Percentiles rank a stretch among this genome's conserved stretches.
phyloP scores from a whole-genome alignment of 2,329 filamentous ascomycete species.

The Bipolaris cookei region DNA sequence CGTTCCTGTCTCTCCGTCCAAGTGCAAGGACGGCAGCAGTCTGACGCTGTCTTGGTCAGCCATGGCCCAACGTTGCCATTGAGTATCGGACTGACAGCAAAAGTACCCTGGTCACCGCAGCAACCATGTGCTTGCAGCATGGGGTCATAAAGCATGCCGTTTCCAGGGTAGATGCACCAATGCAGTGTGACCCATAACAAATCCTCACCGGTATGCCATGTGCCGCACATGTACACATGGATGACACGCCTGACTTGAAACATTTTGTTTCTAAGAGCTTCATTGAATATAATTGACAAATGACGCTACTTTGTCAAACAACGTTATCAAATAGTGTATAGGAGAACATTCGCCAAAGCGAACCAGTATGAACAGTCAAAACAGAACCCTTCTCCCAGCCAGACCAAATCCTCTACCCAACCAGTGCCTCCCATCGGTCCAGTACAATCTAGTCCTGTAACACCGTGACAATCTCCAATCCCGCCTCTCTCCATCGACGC shows the following conservation, averaged over 20 bases:
- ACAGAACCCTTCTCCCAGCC: constrained; percentile 5
- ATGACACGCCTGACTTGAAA: constrained; percentile 13
- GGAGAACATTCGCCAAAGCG: constrained; percentile 19
- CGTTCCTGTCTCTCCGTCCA: constrained; percentile 26
- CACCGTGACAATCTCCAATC: constrained; percentile 21
- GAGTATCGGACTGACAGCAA: neutral
- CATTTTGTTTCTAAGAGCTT: constrained; percentile 10
- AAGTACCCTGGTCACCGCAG: neutral
- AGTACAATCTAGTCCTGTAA: constrained; percentile 19
- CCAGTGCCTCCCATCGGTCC: constrained; percentile 11
- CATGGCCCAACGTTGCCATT: neutral
- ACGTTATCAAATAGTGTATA: constrained; percentile 28
- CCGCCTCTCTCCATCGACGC: constrained; percentile 5
- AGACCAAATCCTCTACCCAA: constrained; percentile 13
- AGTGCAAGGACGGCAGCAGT: constrained; percentile 1
- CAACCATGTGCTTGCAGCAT: constrained; percentile 1
- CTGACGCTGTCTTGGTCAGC: constrained; percentile 2
- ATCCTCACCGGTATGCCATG: constrained; percentile 10
- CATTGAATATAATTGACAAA: constrained; percentile 43
- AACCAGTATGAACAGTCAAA: constrained; percentile 14
- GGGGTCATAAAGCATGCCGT: constrained; percentile 1
- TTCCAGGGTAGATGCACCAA: constrained; percentile 3
- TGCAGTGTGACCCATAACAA: constrained; percentile 12
- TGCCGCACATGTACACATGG: constrained; percentile 11
- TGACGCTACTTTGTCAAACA: constrained; percentile 35